phyloP scores from a whole-genome alignment of 2,329 filamentous ascomycete species.

The Botryotinia calthae region DNA sequence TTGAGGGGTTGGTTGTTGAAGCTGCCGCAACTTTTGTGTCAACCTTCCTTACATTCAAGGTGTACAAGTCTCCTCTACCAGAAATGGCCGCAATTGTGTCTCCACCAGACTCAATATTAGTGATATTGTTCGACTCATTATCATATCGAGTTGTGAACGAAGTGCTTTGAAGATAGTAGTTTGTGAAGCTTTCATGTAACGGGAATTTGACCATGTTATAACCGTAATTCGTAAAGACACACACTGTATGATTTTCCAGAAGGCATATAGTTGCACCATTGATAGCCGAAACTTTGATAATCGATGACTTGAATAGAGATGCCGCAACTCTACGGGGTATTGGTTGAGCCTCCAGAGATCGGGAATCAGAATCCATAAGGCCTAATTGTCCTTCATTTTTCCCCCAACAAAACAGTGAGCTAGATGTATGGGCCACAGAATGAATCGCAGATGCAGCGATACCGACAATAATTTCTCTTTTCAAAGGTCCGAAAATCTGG shows the following conservation, averaged over 20 bases:
- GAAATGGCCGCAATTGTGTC: slow-evolving; percentile 91
- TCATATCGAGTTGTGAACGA: slow-evolving; percentile 66
- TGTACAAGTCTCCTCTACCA: slow-evolving; percentile 81
- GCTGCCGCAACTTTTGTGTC: slow-evolving; percentile 56
- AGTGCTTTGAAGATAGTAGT: slow-evolving; percentile 64
- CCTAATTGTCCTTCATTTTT: slow-evolving; percentile 94
- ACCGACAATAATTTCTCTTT: slow-evolving; percentile 78
- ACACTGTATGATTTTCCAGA: slow-evolving; percentile 83
- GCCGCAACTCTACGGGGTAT: slow-evolving; percentile 85
- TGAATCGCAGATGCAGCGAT: slow-evolving; percentile 87
- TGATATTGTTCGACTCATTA: slow-evolving; percentile 63
- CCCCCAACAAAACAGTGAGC: slow-evolving; percentile 87
- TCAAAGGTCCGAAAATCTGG: slow-evolving; percentile 88
- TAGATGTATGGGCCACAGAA: slow-evolving; percentile 81
- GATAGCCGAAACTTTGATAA: slow-evolving; percentile 80
- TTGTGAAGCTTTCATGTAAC: slow-evolving; percentile 65
- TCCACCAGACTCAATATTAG: slow-evolving; percentile 76
- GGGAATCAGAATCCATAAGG: slow-evolving; percentile 90
- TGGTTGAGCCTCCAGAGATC: slow-evolving; percentile 80
- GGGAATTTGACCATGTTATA: slow-evolving; percentile 90
- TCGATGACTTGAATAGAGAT: slow-evolving; percentile 69
- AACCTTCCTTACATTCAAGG: slow-evolving; percentile 69
- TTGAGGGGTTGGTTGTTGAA: slow-evolving; percentile 89
- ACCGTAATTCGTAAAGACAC: slow-evolving; percentile 92
- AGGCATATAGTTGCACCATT: slow-evolving; percentile 85